A percentile compares a stretch with the other conserved stretches of the same genome.
Conservation (phyloP, 345 rosid genomes). For the Heritiera fomes region DNA sequence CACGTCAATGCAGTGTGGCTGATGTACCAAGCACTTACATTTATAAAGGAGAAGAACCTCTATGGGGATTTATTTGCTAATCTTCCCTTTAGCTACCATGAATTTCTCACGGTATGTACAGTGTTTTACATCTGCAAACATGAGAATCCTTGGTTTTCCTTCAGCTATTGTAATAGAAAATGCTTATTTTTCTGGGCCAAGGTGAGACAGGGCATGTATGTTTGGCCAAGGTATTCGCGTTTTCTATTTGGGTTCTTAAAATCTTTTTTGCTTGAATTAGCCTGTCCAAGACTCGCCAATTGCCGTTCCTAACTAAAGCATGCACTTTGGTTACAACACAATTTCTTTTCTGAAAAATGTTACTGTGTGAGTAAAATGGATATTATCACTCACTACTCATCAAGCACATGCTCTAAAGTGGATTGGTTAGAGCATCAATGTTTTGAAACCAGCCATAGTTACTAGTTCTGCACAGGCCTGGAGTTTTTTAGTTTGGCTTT, state of each 20-base stretch:
- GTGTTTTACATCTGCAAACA: slow-evolving; percentile 4
- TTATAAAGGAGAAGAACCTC: slow-evolving; percentile 55
- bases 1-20: slow-evolving; percentile 58
- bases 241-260: background rate
- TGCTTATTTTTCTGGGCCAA: background rate
- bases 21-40: slow-evolving; percentile 77
- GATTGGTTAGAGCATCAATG: background rate
- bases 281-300: background rate
- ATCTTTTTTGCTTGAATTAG: background rate
- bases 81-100: slow-evolving; percentile 62
- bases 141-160: no score
- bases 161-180: background rate
- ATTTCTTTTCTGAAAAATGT: background rate
- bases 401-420: background rate
- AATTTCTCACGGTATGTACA: slow-evolving; percentile 55
- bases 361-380: background rate
- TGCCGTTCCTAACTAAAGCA: background rate
- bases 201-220: background rate
- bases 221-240: background rate
- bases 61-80: slow-evolving; percentile 48
- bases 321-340: background rate
- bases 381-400: background rate
- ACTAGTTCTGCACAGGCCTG: background rate
- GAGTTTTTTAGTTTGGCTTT: background rate
- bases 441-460: background rate